phyloP scores from a whole-genome alignment of 495 filamentous ascomycete genomes.

The Lichenothelia convexa region DNA sequence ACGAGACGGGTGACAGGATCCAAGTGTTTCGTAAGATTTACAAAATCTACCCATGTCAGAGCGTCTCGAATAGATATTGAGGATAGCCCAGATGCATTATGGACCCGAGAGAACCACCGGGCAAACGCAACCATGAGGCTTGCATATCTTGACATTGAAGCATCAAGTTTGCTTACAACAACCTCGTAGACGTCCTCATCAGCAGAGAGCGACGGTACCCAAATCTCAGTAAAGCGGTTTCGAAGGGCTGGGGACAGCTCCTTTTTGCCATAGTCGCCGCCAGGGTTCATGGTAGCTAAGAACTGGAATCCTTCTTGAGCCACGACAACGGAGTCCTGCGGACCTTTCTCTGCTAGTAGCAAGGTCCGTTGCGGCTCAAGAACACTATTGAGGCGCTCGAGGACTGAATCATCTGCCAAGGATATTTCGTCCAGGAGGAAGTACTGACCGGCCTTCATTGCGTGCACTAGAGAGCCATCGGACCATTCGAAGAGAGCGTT shows the following conservation, averaged over 20 bases:
- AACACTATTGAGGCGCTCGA: conserved; percentile 95
- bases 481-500: conserved; percentile 92
- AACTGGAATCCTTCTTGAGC: conserved; percentile 83
- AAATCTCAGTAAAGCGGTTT: conserved; percentile 97
- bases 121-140: conserved; percentile 65
- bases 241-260: conserved; percentile 89
- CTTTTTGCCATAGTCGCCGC: conserved; percentile 92
- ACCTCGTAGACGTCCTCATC: conserved; percentile 76
- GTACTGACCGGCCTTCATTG: conserved; percentile 76
- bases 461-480: conserved; percentile 84
- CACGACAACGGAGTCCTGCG: conserved; percentile 55
- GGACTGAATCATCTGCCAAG: conserved; percentile 88
- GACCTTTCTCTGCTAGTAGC: conserved; percentile 83
- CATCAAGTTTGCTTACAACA: conserved; percentile 49
- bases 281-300: conserved; percentile 96
- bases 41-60: conserved; percentile 82
- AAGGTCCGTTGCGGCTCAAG: conserved; percentile 74
- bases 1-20: conserved; percentile 42
- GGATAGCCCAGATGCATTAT: conserved; percentile 49
- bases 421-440: conserved; percentile 98
- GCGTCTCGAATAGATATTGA: conserved; percentile 80
- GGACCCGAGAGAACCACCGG: conserved; percentile 73
- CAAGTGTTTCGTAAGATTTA: conserved; percentile 41
- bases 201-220: conserved; percentile 75
- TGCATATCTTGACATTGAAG: conserved; percentile 30